Evolutionary conservation across 176 grass and related monocot genomes (phyloP), one percentile per base, ranked within the genome.

Genomic region (Aegilops speltoides): DNA sequence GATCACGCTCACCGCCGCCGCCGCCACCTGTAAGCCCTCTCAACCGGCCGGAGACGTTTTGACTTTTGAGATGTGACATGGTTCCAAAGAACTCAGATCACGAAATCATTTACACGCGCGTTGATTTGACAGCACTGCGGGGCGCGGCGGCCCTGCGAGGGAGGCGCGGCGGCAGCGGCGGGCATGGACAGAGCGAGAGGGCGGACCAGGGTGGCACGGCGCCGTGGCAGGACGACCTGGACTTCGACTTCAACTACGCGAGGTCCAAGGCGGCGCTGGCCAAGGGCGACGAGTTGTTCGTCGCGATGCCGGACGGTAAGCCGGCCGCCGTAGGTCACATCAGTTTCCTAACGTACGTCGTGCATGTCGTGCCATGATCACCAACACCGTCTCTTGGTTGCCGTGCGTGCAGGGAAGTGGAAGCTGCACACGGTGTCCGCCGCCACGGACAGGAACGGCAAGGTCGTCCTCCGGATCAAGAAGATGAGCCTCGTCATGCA

Each of bases 1-100:
- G 73, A 87, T 99, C 77, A 99, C 97, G 60, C 94, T 99, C 86
- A 96, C 97, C 33, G 97, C 97, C 16, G 97, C 92, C 50, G 94
- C 97, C 57, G 94, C 94, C 63, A 96, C 97, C 23, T 94, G 97
- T 99, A 94, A 16, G 89, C 3, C 34, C 22, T n/a, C 64, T 28
- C 24, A 13, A 57, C 7, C 83, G 8, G 33, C 76, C 31, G 1
- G 26, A 14, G 29, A 26, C 54, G 8, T 69, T 26, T 8, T 4
- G 1, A 29, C 6, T 69, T 26, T 8, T 4, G 1, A 29, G 45
- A 48, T 15, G 45, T 4, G 45, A 15, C 48, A 52, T 7, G 50
- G 50, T 54, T 0, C 15, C 50, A 54, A 54, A 33, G 29, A 25
- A 1, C 4, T 10, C 1, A 10, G 19, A 28, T 11, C 56, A 52